phyloP scores from a whole-genome alignment of 2,329 filamentous ascomycete genomes.

The Magnaporthiopsis incrustans region DNA sequence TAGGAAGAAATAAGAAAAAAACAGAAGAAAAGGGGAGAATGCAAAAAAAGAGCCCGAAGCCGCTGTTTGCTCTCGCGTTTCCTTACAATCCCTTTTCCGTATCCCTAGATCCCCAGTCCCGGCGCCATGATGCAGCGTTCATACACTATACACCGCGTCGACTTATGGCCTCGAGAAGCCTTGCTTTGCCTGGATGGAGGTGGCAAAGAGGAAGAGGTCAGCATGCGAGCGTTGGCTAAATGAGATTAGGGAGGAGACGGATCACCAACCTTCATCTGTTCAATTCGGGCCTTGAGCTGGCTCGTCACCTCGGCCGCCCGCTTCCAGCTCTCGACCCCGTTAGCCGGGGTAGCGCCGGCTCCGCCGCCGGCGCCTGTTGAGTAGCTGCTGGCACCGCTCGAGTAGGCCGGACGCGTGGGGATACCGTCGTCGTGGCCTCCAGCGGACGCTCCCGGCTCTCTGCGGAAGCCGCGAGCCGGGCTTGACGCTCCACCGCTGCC shows the following conservation, averaged over 20 bases:
- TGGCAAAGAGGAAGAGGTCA: neutral
- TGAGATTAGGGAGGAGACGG: neutral
- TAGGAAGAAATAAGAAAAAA: neutral
- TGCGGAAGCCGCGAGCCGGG: constrained; percentile 48
- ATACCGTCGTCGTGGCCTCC: constrained; percentile 19
- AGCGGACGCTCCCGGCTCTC: constrained; percentile 14
- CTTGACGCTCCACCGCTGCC: constrained; percentile 42
- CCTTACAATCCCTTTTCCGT: neutral
- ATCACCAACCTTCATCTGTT: constrained; percentile 76
- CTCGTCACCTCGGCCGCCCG: constrained; percentile 95
- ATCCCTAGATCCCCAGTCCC: neutral
- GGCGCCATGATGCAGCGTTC: neutral
- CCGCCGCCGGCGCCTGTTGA: constrained; percentile 12
- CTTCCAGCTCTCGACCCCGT: constrained; percentile 88
- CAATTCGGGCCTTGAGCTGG: constrained; percentile 92
- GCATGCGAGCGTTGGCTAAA: neutral
- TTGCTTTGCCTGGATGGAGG: neutral
- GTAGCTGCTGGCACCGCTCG: constrained; percentile 10
- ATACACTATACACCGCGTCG: neutral
- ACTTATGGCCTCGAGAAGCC: constrained; percentile 1
- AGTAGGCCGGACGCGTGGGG: constrained; percentile 16
- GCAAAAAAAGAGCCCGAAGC: neutral
- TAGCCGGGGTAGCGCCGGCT: constrained; percentile 23
- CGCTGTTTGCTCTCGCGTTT: neutral
- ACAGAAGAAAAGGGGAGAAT: neutral